phyloP scores from a whole-genome alignment of 176 grass and related monocot species.

The Ampelocalamus luodianensis region DNA sequence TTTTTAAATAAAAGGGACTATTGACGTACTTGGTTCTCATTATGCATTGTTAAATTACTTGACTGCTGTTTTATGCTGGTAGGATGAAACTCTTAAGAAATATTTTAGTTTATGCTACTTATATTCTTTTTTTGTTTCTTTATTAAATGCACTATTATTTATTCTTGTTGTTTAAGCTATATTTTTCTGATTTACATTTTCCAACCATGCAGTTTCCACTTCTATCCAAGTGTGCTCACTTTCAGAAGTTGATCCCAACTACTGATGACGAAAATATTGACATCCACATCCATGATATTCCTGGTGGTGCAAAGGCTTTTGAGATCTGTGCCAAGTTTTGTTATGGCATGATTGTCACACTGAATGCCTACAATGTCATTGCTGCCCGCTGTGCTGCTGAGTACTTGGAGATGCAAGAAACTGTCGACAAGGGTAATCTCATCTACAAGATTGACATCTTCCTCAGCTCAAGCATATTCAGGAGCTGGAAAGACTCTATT shows the following conservation, averaged over 20 bases:
- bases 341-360: slow-evolving; percentile 78
- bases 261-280: slow-evolving; percentile 65
- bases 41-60: background rate
- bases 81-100: background rate
- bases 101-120: background rate
- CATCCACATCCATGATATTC: slow-evolving; percentile 78
- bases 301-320: slow-evolving; percentile 85
- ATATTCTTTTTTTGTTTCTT: background rate
- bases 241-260: slow-evolving; percentile 81
- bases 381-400: slow-evolving; percentile 84
- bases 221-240: slow-evolving; percentile 78
- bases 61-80: background rate
- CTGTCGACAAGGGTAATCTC: slow-evolving; percentile 93
- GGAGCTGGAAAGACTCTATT: slow-evolving; percentile 94
- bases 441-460: slow-evolving; percentile 95
- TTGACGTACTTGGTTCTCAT: background rate
- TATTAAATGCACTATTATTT: background rate
- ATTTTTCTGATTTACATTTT: slow-evolving; percentile 22
- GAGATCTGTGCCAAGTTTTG: slow-evolving; percentile 98
- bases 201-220: slow-evolving; percentile 78
- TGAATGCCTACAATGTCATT: slow-evolving; percentile 94
- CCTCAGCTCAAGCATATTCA: slow-evolving; percentile 79
- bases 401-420: slow-evolving; percentile 93
- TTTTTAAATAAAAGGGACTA: background rate
- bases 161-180: background rate